Conservation (phyloP, 495 filamentous ascomycete genomes). For the Neurospora pannonica region DNA sequence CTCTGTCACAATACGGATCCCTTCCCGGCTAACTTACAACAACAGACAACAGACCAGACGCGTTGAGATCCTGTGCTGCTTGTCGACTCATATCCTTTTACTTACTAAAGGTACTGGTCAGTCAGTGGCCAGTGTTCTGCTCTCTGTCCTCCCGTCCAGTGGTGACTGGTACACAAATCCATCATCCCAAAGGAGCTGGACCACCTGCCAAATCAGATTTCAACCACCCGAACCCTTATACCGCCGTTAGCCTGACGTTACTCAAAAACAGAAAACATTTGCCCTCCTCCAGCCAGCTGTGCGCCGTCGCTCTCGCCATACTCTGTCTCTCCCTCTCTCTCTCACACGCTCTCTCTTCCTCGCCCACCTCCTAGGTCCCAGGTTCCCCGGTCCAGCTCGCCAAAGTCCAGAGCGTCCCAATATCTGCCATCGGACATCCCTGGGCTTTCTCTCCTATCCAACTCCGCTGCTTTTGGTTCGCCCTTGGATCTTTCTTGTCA, state of each 20-base stretch:
- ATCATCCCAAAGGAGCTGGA: not conserved
- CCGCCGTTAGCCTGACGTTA: not conserved
- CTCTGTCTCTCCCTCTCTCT: not conserved
- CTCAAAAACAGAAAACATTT: not conserved
- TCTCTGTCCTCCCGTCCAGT: not conserved
- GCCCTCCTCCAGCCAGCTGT: not conserved
- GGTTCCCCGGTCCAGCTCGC: not conserved
- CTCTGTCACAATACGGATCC: slow-evolving; percentile 10
- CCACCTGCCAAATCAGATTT: not conserved
- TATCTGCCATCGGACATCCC: not conserved
- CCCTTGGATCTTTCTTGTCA: slow-evolving; percentile 5
- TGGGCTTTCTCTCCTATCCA: not conserved
- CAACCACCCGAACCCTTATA: not conserved
- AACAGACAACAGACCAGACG: not conserved
- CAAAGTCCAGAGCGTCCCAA: not conserved
- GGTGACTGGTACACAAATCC: not conserved
- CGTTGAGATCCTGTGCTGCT: not conserved
- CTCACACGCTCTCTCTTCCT: not conserved
- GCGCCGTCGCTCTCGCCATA: not conserved
- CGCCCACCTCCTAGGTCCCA: not conserved
- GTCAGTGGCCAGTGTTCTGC: not conserved
- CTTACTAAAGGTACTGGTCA: not conserved
- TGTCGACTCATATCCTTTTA: not conserved
- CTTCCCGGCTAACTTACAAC: not conserved
- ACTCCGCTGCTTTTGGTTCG: not conserved